Conservation (phyloP, 2,329 filamentous ascomycete species). For the Alternaria sp. region DNA sequence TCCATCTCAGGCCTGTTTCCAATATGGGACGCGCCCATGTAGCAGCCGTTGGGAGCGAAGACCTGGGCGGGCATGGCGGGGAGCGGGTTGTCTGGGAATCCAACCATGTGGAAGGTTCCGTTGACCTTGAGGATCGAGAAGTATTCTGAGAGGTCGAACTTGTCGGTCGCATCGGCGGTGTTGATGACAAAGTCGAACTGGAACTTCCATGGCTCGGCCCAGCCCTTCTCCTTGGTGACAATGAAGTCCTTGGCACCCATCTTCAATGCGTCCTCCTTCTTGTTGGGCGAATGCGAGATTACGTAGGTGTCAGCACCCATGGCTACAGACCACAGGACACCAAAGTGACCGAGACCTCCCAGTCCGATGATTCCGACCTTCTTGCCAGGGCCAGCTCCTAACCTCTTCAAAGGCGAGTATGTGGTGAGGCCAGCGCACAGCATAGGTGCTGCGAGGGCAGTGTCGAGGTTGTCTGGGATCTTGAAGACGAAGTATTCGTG, state of each 20-base stretch:
- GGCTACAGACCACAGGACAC: slow-evolving; percentile 59
- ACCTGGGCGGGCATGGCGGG: slow-evolving; percentile 76
- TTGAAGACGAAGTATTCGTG: slow-evolving; percentile 80
- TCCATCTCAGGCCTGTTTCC: slow-evolving; percentile 61
- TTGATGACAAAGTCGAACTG: slow-evolving; percentile 81
- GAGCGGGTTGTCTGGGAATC: slow-evolving; percentile 78
- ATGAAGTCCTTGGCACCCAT: slow-evolving; percentile 70
- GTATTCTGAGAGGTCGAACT: slow-evolving; percentile 75
- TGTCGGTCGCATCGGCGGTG: slow-evolving; percentile 72
- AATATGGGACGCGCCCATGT: slow-evolving; percentile 61
- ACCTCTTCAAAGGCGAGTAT: slow-evolving; percentile 78
- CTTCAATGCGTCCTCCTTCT: slow-evolving; percentile 67
- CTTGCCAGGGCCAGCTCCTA: slow-evolving; percentile 78
- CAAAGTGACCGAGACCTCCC: slow-evolving; percentile 61
- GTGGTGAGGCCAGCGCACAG: slow-evolving; percentile 84
- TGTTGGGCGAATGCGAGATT: slow-evolving; percentile 66
- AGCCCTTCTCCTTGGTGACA: slow-evolving; percentile 64
- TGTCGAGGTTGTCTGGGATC: slow-evolving; percentile 75
- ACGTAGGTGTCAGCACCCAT: slow-evolving; percentile 69
- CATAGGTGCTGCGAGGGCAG: slow-evolving; percentile 74
- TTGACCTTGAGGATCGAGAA: slow-evolving; percentile 82
- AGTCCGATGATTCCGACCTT: slow-evolving; percentile 79
- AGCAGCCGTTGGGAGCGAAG: slow-evolving; percentile 75
- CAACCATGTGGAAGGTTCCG: slow-evolving; percentile 80
- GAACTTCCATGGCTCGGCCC: slow-evolving; percentile 64